Conservation (phyloP, 2,329 filamentous ascomycete genomes). For the Septoria linicola region DNA sequence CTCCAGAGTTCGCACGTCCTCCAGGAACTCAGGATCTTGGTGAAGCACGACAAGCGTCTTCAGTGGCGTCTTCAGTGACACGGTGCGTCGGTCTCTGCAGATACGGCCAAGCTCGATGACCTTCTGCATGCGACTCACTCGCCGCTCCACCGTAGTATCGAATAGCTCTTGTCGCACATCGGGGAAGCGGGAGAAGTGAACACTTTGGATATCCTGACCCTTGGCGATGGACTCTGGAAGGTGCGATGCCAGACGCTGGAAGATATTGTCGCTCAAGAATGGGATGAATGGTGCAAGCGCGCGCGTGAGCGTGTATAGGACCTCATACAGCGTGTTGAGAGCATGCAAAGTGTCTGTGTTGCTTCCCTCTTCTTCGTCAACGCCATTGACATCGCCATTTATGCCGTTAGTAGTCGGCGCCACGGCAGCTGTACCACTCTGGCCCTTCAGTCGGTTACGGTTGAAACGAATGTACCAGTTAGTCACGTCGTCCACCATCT, state of each 20-base stretch:
- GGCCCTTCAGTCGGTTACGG: slow-evolving; percentile 81
- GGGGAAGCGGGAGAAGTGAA: slow-evolving; percentile 91
- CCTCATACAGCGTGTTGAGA: slow-evolving; percentile 90
- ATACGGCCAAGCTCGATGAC: slow-evolving; percentile 89
- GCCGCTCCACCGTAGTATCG: slow-evolving; percentile 78
- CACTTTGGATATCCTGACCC: slow-evolving; percentile 73
- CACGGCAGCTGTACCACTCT: slow-evolving; percentile 24
- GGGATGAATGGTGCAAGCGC: slow-evolving; percentile 92
- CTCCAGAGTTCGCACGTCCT: slow-evolving; percentile 81
- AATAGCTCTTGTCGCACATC: slow-evolving; percentile 86
- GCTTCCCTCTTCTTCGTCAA: slow-evolving; percentile 64
- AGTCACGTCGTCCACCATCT: slow-evolving; percentile 87
- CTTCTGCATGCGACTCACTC: slow-evolving; percentile 87
- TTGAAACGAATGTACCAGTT: slow-evolving; percentile 99
- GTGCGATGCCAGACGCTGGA: slow-evolving; percentile 74
- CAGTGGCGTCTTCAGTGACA: slow-evolving; percentile 86
- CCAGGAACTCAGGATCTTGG: slow-evolving; percentile 75
- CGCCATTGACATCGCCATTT: slow-evolving; percentile 25
- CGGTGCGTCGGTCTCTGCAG: slow-evolving; percentile 77
- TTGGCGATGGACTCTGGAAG: slow-evolving; percentile 68
- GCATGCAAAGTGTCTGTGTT: slow-evolving; percentile 80
- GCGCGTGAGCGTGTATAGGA: slow-evolving; percentile 83
- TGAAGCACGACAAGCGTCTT: slow-evolving; percentile 90
- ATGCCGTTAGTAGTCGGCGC: slow-evolving; percentile 25
- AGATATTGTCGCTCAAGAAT: slow-evolving; percentile 94